These are phyloP conservation scores for Ceratorhiza oryzae-sativae DNA, from an alignment of 1,284 basidiomycete genomes.

Conservation along the genomic window DNA sequence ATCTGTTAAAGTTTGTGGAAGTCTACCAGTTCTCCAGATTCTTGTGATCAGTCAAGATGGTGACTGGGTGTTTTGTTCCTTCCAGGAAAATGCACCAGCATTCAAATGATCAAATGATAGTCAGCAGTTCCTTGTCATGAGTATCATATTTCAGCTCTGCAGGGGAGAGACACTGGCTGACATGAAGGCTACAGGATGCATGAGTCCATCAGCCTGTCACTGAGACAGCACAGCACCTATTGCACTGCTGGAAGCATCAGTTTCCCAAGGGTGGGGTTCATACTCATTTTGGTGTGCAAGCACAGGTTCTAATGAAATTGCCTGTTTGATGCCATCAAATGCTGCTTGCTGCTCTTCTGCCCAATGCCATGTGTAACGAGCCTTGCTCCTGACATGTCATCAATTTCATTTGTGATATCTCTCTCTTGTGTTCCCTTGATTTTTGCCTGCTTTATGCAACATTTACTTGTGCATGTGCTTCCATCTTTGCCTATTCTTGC, in stretches of 20 bases:
- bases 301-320: slow-evolving; percentile 32
- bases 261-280: slow-evolving; percentile 21
- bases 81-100: slow-evolving; percentile 47
- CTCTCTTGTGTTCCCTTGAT: too few relatives aligned
- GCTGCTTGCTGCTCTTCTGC: slow-evolving; percentile 41
- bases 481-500: too few relatives aligned
- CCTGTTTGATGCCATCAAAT: slow-evolving; percentile 45
- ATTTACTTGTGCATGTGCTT: too few relatives aligned
- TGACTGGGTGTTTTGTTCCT: slow-evolving; percentile 40
- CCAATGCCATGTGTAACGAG: slow-evolving; percentile 45
- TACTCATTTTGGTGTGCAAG: slow-evolving; percentile 11
- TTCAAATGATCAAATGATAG: slow-evolving; percentile 39
- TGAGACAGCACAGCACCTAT: slow-evolving; percentile 4
- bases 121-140: slow-evolving; percentile 51
- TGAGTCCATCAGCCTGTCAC: slow-evolving; percentile 20
- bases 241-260: slow-evolving; percentile 24
- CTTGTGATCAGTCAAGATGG: slow-evolving; percentile 46
- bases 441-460: too few relatives aligned
- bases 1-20: slow-evolving; percentile 40
- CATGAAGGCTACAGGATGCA: slow-evolving; percentile 21
- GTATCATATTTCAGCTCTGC: slow-evolving; percentile 51
- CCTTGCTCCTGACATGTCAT: too few relatives aligned
- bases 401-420: too few relatives aligned
- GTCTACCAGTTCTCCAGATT: slow-evolving; percentile 47
- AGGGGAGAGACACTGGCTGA: slow-evolving; percentile 10